phyloP scores from a whole-genome alignment of 2,329 filamentous ascomycete genomes.

The Nectriaceae sp. region DNA sequence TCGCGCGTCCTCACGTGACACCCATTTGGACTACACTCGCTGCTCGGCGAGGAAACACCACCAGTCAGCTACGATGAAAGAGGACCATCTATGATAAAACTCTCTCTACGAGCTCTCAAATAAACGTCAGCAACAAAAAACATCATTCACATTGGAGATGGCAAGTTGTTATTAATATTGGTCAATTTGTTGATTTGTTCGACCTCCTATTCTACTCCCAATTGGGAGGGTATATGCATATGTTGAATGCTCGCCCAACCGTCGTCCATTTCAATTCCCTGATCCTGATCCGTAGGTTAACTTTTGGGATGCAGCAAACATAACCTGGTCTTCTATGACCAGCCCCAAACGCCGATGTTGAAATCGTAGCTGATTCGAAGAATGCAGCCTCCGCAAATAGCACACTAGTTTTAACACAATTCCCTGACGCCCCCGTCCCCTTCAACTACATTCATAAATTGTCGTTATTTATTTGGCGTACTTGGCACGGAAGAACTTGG shows the following conservation, averaged over 20 bases:
- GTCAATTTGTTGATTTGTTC: slow-evolving; percentile 34
- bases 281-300: slow-evolving; percentile 35
- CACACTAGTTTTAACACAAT: slow-evolving; percentile 34
- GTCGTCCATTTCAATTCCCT: slow-evolving; percentile 27
- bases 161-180: no score
- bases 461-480: slow-evolving; percentile 62
- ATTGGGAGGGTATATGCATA: slow-evolving; percentile 39
- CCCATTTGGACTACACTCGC: background rate
- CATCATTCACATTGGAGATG: no score
- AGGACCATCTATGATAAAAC: no score
- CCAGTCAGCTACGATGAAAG: no score
- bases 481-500: slow-evolving; percentile 94
- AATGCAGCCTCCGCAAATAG: slow-evolving; percentile 39
- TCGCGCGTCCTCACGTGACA: slow-evolving; percentile 25
- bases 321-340: slow-evolving; percentile 37
- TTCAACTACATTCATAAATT: slow-evolving; percentile 17
- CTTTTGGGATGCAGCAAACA: slow-evolving; percentile 40
- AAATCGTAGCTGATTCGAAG: slow-evolving; percentile 51
- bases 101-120: no score
- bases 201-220: slow-evolving; percentile 30
- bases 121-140: no score
- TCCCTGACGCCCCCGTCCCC: slow-evolving; percentile 22
- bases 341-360: slow-evolving; percentile 59
- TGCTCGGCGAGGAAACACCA: no score
- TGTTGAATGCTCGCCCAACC: slow-evolving; percentile 43